Evolutionary conservation across 176 grass and related monocot species (phyloP), one percentile per base, ranked within the genome.

Genomic region (Oryza longistaminata): DNA sequence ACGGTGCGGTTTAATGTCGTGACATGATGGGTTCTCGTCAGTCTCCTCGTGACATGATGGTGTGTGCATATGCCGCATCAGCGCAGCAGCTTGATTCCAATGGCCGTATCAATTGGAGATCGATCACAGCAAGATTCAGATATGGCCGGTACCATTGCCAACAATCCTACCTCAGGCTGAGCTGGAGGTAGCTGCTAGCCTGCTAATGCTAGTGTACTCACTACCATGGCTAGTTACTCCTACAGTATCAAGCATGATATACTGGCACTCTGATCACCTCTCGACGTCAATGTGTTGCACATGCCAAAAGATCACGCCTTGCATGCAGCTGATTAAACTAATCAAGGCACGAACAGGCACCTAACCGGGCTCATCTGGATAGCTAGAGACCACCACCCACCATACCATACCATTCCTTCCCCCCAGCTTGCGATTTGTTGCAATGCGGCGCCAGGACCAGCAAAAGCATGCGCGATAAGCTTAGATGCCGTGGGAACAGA

Each of bases 281-380:
- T 52, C 61, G 65, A 50, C 68, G 75, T 69, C 80, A 83, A 87
- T 34, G 74, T 64, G 80, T 62, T 79, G 80, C 88, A 79, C 80
- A 79, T 87, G 84, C 16, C 16, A 14, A 17, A 83, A 81, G 66
- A 49, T 34, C 80, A 55, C 85, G 80, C 64, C 44, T 46, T 12
- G 82, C 88, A 77, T 68, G 78, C 73, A 61, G 53, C 2, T 4
- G 79, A 90, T 73, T 78, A 62, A 11, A 61, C n/a, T 62, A 69
- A 66, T 61, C 53, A 29, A 33, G 46, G 72, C 45, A 74, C 27
- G 58, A 25, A 24, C 71, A 50, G 50, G 48, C 44, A 67, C 49
- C 19, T 50, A 5, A 33, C 55, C 21, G 55, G 21, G 55, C 55
- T 61, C 55, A 61, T 0, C 72, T 15, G 2, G n/a, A 2, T 66